Percentiles rank a stretch among this genome's conserved stretches.
These are phyloP conservation scores for Trichoderma sp. DNA, from an alignment of 2,329 filamentous ascomycete species.

Conservation along the genomic window DNA sequence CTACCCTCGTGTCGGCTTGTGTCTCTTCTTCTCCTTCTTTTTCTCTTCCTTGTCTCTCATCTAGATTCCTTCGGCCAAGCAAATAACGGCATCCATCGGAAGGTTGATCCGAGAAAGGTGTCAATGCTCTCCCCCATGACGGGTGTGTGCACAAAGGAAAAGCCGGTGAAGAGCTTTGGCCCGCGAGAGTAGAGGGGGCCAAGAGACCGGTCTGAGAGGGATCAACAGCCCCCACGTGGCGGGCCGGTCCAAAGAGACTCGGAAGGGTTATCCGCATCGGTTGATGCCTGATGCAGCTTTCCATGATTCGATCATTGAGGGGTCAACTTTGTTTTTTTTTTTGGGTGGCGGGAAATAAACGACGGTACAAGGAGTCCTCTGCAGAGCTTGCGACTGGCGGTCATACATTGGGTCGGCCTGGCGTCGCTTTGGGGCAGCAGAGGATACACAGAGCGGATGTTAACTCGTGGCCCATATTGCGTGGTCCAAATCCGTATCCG, in stretches of 20 bases:
- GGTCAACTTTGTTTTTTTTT: neutral
- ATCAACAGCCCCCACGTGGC: slow-evolving; percentile 17
- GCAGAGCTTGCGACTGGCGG: neutral
- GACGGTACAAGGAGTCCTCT: neutral
- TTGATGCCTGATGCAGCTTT: slow-evolving; percentile 19
- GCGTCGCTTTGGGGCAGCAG: neutral
- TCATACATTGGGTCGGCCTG: neutral
- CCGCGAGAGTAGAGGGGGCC: neutral
- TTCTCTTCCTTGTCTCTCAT: neutral
- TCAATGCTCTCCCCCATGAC: neutral
- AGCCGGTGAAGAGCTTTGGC: slow-evolving; percentile 2
- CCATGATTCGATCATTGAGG: slow-evolving; percentile 19
- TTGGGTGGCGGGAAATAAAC: neutral
- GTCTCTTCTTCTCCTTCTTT: neutral
- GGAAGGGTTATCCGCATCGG: slow-evolving; percentile 16
- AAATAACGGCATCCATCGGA: neutral
- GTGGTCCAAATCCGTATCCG: neutral
- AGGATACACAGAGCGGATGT: slow-evolving; percentile 12
- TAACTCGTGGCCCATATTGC: slow-evolving; percentile 12
- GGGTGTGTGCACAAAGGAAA: slow-evolving; percentile 8
- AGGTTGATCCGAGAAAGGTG: neutral
- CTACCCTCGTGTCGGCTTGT: neutral
- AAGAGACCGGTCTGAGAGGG: neutral
- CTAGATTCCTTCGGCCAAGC: neutral
- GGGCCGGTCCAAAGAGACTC: slow-evolving; percentile 2